Base-by-base conservation (phyloP, 2,329 filamentous ascomycete species). In the Epichloe sp. region DNA sequence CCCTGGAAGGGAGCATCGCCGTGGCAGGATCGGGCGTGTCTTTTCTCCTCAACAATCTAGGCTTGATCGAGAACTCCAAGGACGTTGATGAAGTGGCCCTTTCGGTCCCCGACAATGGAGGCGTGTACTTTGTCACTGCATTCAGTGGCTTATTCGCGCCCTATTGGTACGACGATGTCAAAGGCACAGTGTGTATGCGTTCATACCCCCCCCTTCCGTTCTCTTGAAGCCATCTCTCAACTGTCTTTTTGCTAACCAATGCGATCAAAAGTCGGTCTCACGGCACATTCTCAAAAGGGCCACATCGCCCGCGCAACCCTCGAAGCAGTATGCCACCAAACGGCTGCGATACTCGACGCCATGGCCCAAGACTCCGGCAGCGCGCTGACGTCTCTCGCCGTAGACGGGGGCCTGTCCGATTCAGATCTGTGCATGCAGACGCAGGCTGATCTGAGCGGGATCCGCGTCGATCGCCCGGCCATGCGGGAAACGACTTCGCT, bases 141-240 rank as follows among this genome's bases (percentile, higher is more conserved):
- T 95, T 95, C 65, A 89, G 85, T 65, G 89, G 89, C 50, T 76
- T 95, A 3, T 95, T 95, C 64, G 89, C 89, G 1, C 89, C 89
- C 0, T 95, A 95, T 68, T 95, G 89, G 89, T 91, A 95, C 55
- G 88, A 95, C 63, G 87, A 94, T 68, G 88, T 88, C 19, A 85
- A 89, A 65, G 89, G 89, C 53, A 95, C 89, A 5, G 80, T 93
- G 51, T 90, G 78, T 82, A 71, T 69, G 77, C 17, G 26, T 10
- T 31, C 8, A 71, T 34, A 7, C 47, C 14, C 23, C 19, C 15
- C 23, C 11, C 12, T 5, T 6, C 23, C 6, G 6, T 4, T 23
- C 14, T 15, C 15, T 15, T 4, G 1, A 35, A 31, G 26, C 26
- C 26, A 31, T 31, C 26, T 10, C 26, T 31, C 26, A 4, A 10